These are phyloP conservation scores for Acer negundo DNA, from an alignment of 345 rosid species.

Conservation along the genomic window DNA sequence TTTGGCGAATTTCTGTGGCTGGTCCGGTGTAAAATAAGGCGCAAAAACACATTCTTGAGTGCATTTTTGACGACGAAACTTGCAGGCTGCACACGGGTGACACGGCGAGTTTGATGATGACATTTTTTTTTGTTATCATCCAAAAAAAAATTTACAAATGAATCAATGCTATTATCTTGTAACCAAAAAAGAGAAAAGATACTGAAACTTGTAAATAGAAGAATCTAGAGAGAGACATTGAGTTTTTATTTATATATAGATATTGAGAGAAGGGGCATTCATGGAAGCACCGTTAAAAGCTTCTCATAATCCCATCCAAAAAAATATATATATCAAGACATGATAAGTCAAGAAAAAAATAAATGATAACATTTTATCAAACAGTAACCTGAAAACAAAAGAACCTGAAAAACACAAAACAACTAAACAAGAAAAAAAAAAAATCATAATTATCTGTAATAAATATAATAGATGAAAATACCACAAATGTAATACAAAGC, in stretches of 20 bases:
- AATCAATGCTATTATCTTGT: not conserved
- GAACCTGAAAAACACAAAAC: not conserved
- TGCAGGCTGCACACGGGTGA: conserved; percentile 82
- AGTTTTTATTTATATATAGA: not conserved
- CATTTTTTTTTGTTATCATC: conserved; percentile 33
- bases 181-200: not conserved
- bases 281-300: conserved; percentile 16
- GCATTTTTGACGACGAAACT: conserved; percentile 68
- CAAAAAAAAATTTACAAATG: too few relatives aligned
- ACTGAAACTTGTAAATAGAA: not conserved
- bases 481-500: not conserved
- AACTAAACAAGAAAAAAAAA: not conserved
- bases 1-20: conserved; percentile 59
- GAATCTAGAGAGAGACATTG: too few relatives aligned
- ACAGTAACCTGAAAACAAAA: conserved; percentile 15
- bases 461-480: too few relatives aligned
- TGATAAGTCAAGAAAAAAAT: not conserved
- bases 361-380: conserved; percentile 6
- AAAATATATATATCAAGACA: not conserved
- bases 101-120: conserved; percentile 45
- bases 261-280: not conserved
- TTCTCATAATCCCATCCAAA: not conserved
- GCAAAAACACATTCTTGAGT: conserved; percentile 80
- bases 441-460: not conserved
- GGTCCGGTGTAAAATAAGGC: conserved; percentile 77